Evolutionary conservation across 2,329 filamentous ascomycete genomes (phyloP).

Genomic region (Eutypa lata): DNA sequence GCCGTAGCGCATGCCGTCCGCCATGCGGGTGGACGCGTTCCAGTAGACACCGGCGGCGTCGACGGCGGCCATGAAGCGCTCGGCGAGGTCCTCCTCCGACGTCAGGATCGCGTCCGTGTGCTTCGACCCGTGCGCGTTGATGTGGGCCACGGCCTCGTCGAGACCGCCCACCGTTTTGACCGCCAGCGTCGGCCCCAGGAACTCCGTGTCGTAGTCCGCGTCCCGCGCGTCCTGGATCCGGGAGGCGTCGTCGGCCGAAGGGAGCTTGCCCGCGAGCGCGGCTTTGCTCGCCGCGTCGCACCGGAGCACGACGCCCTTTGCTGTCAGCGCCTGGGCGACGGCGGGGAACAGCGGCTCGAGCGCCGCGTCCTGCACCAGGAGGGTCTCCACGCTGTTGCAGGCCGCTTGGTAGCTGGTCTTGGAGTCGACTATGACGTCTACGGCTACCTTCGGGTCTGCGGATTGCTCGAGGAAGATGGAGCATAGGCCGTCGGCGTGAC

Average conservation of each 20-base stretch:
- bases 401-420: conserved; percentile 94
- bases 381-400: conserved; percentile 90
- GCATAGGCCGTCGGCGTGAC: conserved; percentile 93
- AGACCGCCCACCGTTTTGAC: conserved; percentile 73
- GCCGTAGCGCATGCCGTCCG: conserved; percentile 94
- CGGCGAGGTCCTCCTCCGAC: conserved; percentile 61
- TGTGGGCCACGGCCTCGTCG: conserved; percentile 75
- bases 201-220: conserved; percentile 82
- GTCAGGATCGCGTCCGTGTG: conserved; percentile 94
- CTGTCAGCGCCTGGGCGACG: conserved; percentile 70
- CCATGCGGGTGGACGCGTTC: conserved; percentile 93
- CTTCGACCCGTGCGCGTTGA: conserved; percentile 88
- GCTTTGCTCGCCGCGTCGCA: conserved; percentile 71
- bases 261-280: conserved; percentile 53
- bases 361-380: conserved; percentile 75
- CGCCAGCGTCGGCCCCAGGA: conserved; percentile 79
- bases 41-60: conserved; percentile 94
- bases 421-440: conserved; percentile 78
- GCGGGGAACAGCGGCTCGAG: conserved; percentile 65
- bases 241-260: too few relatives aligned
- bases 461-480: conserved; percentile 79
- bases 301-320: conserved; percentile 75
- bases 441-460: conserved; percentile 69
- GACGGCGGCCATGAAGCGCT: conserved; percentile 78
- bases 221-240: conserved; percentile 64